A percentile compares a stretch with the other conserved stretches of the same genome.
These are phyloP conservation scores for Oenanthe javanica DNA, from an alignment of 140 eudicot species.

Conservation along the genomic window DNA sequence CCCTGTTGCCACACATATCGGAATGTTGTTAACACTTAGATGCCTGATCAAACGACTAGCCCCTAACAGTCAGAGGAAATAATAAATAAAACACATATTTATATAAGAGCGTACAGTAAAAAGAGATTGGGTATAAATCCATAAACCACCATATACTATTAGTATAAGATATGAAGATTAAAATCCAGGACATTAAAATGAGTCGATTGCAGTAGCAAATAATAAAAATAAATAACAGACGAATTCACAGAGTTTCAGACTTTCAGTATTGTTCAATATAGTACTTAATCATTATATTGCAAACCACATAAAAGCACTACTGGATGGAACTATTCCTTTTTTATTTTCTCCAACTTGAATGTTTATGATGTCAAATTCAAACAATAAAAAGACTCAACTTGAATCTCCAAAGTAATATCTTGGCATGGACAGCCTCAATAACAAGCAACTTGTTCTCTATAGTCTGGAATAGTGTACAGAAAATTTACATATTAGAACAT, in stretches of 20 bases:
- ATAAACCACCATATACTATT: neutral
- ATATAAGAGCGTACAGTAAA: neutral
- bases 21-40: slow-evolving; percentile 68
- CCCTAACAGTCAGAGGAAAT: slow-evolving; percentile 32
- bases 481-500: neutral
- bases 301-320: neutral
- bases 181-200: neutral
- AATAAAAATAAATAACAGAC: neutral
- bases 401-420: neutral
- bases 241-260: neutral
- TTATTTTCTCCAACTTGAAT: neutral
- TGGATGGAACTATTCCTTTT: neutral
- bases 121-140: neutral
- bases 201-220: neutral
- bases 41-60: slow-evolving; percentile 70
- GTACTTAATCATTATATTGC: neutral
- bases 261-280: neutral
- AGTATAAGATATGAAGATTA: neutral
- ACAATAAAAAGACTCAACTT: neutral
- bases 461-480: neutral
- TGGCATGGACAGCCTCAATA: neutral
- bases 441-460: neutral
- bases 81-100: too few species aligned
- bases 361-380: neutral
- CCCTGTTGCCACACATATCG: slow-evolving; percentile 98